Percentiles rank a stretch among this genome's conserved stretches.
These are phyloP conservation scores for Uronychia setigera DNA, from an alignment of 73 alveolate species.

Conservation along the genomic window DNA sequence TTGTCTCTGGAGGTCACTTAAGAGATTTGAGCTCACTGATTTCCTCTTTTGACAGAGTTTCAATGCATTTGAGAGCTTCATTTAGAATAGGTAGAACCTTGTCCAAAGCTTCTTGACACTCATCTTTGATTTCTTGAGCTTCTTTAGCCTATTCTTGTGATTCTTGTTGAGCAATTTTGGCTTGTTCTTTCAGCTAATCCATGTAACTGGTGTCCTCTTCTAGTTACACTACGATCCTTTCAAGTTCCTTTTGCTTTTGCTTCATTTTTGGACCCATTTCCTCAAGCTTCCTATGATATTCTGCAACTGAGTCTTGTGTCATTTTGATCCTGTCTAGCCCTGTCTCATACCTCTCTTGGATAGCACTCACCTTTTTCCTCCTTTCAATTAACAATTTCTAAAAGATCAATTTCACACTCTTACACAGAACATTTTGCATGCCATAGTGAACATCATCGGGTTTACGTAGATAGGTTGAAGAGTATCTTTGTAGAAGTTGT, in stretches of 20 bases:
- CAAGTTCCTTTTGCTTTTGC: neutral
- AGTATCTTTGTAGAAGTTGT: neutral
- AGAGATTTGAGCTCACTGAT: neutral
- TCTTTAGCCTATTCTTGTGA: neutral
- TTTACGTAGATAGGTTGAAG: conserved; percentile 45
- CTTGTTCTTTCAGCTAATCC: neutral
- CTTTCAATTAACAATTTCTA: conserved; percentile 60
- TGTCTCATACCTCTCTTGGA: conserved; percentile 56
- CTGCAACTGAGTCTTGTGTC: conserved; percentile 63
- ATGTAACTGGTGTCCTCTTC: neutral
- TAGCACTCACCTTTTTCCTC: conserved; percentile 69
- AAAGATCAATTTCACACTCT: neutral
- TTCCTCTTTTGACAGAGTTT: neutral
- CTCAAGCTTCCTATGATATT: conserved; percentile 37
- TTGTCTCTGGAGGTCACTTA: neutral
- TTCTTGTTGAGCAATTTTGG: neutral
- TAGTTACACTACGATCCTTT: neutral
- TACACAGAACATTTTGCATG: conserved; percentile 45
- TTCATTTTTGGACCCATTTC: neutral
- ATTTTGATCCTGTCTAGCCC: conserved; percentile 67
- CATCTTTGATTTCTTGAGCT: neutral
- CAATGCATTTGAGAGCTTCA: neutral
- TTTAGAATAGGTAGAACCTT: neutral
- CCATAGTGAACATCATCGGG: conserved; percentile 77
- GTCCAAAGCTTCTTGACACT: neutral